Evolutionary conservation across 2,329 filamentous ascomycete genomes (phyloP).

Genomic region (Xylariaceae sp.): DNA sequence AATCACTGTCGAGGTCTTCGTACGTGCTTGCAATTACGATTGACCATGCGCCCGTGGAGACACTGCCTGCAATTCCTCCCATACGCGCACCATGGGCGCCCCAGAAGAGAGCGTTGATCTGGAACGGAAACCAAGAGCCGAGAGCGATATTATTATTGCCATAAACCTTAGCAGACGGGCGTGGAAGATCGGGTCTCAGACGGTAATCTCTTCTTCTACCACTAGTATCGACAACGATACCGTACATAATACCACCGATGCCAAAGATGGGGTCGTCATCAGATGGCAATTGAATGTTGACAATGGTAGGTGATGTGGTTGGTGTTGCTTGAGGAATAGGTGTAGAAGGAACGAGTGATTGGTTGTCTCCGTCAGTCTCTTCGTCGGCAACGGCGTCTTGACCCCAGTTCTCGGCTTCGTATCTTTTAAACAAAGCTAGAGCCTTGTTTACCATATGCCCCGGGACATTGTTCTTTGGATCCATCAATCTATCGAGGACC

Average conservation of each 20-base stretch:
- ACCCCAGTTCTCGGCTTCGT: slow-evolving; percentile 37
- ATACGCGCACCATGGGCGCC: slow-evolving; percentile 37
- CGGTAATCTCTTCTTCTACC: slow-evolving; percentile 27
- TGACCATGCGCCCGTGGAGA: slow-evolving; percentile 34
- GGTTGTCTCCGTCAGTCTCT: not conserved
- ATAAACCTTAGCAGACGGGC: slow-evolving; percentile 29
- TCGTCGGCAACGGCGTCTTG: slow-evolving; percentile 26
- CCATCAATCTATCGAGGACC: slow-evolving; percentile 5
- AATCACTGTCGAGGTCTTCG: slow-evolving; percentile 28
- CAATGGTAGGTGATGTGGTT: not conserved
- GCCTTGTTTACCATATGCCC: slow-evolving; percentile 27
- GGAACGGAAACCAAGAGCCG: slow-evolving; percentile 38
- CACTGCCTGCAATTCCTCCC: slow-evolving; percentile 36
- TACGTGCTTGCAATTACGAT: slow-evolving; percentile 34
- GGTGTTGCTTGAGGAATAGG: not conserved
- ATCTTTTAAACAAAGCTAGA: slow-evolving; percentile 24
- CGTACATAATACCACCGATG: slow-evolving; percentile 36
- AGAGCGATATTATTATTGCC: slow-evolving; percentile 37
- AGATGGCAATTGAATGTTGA: slow-evolving; percentile 23
- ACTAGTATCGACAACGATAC: slow-evolving; percentile 24
- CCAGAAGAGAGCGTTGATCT: slow-evolving; percentile 37
- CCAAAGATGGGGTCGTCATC: slow-evolving; percentile 35
- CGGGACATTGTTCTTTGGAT: slow-evolving; percentile 26
- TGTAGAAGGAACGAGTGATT: not conserved
- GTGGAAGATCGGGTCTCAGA: slow-evolving; percentile 29